Evolutionary conservation across 768 basidiomycete species (phyloP), one percentile per base, ranked within the genome.

Genomic region (Tylopilus subfusipes): DNA sequence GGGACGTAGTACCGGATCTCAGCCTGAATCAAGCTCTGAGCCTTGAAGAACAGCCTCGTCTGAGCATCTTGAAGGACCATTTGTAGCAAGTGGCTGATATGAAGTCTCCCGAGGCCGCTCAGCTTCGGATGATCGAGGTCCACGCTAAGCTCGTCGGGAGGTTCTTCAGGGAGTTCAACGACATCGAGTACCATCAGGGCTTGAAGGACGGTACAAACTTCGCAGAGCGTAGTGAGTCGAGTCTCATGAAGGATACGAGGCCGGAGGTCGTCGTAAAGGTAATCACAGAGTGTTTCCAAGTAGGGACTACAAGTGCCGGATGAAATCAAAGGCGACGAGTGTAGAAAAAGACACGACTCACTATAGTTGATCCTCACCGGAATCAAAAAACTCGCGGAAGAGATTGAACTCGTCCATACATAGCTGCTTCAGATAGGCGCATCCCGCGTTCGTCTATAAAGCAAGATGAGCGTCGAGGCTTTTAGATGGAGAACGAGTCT

Each of bases 61-160:
- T 98, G 96, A 1, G 95, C 93, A 66, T 98, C 96, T 68, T 98
- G 95, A 25, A 98, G 72, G 0, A 98, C 86, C 84, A 94, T 92
- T 65, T 88, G 82, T 44, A 98, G 73, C 3, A 98, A 73, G 42
- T 86, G 82, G 52, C 85, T 85, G 61, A 92, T 90, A 58, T 95
- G 90, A 44, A 98, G 73, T 47, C 78, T 76, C 19, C 78, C 77
- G 5, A 86, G 74, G 4, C 80, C 79, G 59, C 68, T 66, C 43
- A 64, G 58, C 39, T 69, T 67, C 22, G 63, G 61, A 36, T 67
- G 61, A 39, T 78, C 75, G 18, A 78, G 60, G 52, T 79, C 74
- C 16, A 76, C 54, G 3, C 64, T 72, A 7, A 82, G 73, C 19
- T 57, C 63, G 19, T 68, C 73, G 12, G 52, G 40, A 31, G 57